phyloP scores from a whole-genome alignment of 805 yeast genomes.

The Metschnikowia colocasiae region DNA sequence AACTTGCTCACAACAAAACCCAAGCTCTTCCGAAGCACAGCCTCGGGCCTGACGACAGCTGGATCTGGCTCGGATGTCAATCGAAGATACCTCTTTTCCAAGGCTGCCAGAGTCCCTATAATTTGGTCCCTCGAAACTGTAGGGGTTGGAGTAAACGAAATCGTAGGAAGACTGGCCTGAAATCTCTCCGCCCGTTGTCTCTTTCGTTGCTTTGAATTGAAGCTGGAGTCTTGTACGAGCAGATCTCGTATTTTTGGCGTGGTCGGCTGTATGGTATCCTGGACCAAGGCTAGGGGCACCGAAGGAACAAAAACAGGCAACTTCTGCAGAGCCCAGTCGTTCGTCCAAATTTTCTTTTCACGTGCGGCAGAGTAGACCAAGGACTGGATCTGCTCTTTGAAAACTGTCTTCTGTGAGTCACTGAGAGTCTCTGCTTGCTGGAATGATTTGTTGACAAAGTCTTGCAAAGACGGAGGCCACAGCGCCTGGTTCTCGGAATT shows the following conservation, averaged over 20 bases:
- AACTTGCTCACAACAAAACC: conserved; percentile 52
- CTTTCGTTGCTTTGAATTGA: conserved; percentile 34
- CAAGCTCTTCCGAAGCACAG: conserved; percentile 56
- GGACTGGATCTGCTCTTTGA: conserved; percentile 49
- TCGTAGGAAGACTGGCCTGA: conserved; percentile 15
- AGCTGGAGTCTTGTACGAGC: conserved; percentile 6
- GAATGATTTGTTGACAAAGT: conserved; percentile 49
- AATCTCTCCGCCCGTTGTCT: conserved; percentile 49
- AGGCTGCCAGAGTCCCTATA: conserved; percentile 58
- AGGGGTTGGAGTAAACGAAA: conserved; percentile 4
- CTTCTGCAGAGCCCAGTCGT: conserved; percentile 52
- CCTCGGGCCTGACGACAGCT: conserved; percentile 69
- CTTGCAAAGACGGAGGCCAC: conserved; percentile 57
- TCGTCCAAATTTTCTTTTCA: conserved; percentile 40
- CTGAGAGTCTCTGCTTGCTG: conserved; percentile 32
- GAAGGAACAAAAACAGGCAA: conserved; percentile 42
- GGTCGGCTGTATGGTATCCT: conserved; percentile 7
- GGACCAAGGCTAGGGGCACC: conserved; percentile 9
- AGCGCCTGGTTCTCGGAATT: conserved; percentile 4
- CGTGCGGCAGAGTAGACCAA: conserved; percentile 48
- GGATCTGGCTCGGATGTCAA: conserved; percentile 93
- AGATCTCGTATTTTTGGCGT: conserved; percentile 1
- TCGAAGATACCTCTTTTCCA: conserved; percentile 79
- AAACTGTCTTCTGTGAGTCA: conserved; percentile 31
- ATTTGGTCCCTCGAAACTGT: conserved; percentile 24